Base-by-base conservation (phyloP, 768 basidiomycete genomes). In the Clathrus columnatus region DNA sequence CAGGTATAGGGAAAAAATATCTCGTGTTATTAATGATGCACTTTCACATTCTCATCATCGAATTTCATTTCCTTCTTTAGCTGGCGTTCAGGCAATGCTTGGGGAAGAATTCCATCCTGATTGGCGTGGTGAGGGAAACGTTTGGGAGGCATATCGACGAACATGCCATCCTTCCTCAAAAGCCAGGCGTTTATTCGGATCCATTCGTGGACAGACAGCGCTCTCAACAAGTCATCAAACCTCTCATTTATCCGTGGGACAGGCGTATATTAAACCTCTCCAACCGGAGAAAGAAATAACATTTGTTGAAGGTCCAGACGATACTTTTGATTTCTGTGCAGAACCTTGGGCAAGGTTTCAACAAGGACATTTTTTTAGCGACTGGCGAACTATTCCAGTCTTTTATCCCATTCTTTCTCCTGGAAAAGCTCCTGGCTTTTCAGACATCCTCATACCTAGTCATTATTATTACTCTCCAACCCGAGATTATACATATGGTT, bases 281-380 rank as follows among this genome's bases (percentile, higher is more conserved):
- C 46, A 68, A 10, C 78, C 79, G 29, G 68, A 75, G 23, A 51
- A 65, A 46, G 83, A 85, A 57, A 86, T 93, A 63, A 62, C 66
- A 0, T 97, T 98, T 67, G 72, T 73, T 10, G 61, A 71, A 26
- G 69, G 69, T 1, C 82, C 84, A 7, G 82, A 88, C n/a, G 74
- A 81, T 50, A 72, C 74, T 4, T 76, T 81, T 59, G 83, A 94
- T 63, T 93, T 87, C 64, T 99, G 96, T 69, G 64, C 71, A 26
- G 73, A 81, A 30, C 93, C 95, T 0, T 87, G 89, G 71, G 84
- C 87, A 18, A 92, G 86, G 61, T 84, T 87, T 64, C 77, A 78
- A 27, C 96, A 98, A 66, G 93, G 94, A 7, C 92, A 92, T 69
- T 97, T 97, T 70, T 98, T 96, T 78, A 91, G 91, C 17, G 95